Base-by-base conservation (phyloP, 495 filamentous ascomycete genomes). In the Rusavskia elegans region DNA sequence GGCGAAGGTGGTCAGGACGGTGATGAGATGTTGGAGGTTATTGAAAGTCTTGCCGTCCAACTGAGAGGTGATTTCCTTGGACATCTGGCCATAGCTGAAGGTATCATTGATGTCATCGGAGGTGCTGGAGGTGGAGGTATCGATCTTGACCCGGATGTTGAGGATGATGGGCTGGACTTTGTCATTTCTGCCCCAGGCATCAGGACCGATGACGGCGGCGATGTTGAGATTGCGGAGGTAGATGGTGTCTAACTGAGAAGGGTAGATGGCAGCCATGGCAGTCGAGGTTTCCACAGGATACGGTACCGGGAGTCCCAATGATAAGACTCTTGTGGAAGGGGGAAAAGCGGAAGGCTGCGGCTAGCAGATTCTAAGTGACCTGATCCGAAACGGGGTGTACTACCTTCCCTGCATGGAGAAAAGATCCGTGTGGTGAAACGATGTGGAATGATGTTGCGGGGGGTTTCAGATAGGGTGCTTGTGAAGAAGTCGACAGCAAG, bases 111-210 rank as follows among this genome's bases (percentile, higher is more conserved):
- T 25, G 30, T 63, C 48, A 50, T 59, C 50, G 35, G 57, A 53
- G 41, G 49, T 46, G 51, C 60, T 35, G 50, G 62, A 53, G 35
- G 51, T 20, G 27, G 35, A 45, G 21, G 50, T 55, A 40, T 53
- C 48, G 16, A 57, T 38, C 9, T 41, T 38, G 17, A 60, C 14
- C 20, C 42, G 46, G 19, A 57, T 35, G 20, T 53, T 53, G 14
- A 60, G 46, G 20, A 52, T 23, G 27, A 60, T 21, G 14, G 58
- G 55, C 37, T 60, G 55, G 13, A 30, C 25, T 41, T 53, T 55
- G 23, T 38, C 46, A 1, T 50, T 41, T 38, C 63, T 54, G 45
- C 56, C 46, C 60, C 55, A 59, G 53, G 61, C 55, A 39, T 64
- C 54, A 39, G 53, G 37, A 11, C 55, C 50, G 48, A 64, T 49